Evolutionary conservation across 257 asterid species (phyloP), one percentile per base, ranked within the genome.

Genomic region (Jasminum sambac): DNA sequence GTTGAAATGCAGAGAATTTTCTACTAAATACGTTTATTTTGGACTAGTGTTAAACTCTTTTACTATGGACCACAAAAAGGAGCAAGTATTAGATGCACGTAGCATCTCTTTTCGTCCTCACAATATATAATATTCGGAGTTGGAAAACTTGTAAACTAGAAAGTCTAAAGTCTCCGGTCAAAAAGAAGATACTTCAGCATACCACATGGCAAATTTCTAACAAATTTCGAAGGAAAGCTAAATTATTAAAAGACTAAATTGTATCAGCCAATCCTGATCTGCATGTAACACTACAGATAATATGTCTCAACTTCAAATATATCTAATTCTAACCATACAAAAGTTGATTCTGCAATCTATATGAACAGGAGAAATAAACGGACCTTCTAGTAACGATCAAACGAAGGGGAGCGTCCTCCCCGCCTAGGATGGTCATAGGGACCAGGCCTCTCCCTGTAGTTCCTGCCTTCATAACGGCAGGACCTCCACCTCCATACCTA

Each of bases 401-500:
- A 68, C 24, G 96, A 78, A 11, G 87, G 91, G 25, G 92, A 89
- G 2, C 89, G 84, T 6, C 89, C 96, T 64, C 88, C 90, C 77
- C 94, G 82, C 76, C 90, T 81, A n/a, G 96, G 90, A 25, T 92
- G 95, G 74, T 91, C 95, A 55, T 91, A 91, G 6, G 97, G 96
- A 37, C 83, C 90, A 11, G 88, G 83, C 82, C 92, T 83, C 37
- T 87, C 96, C 77, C 95, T 73, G 65, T 83, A 70, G 80, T 74
- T 82, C 80, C 92, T 81, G 67, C 90, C 98, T 58, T 90, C 98
- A 3, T 86, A 85, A 0, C 95, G 90, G 87, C 84, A 39, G 92
- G 89, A 30, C 84, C 88, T 42, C 89, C 89, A 16, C 78, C 86
- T 48, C 80, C 88, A 58, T 80, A 87, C 69, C 91, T 77, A 81